A percentile compares a stretch with the other conserved stretches of the same genome.
phyloP scores from a whole-genome alignment of 2,329 filamentous ascomycete species.

The Pseudocercospora cruenta region DNA sequence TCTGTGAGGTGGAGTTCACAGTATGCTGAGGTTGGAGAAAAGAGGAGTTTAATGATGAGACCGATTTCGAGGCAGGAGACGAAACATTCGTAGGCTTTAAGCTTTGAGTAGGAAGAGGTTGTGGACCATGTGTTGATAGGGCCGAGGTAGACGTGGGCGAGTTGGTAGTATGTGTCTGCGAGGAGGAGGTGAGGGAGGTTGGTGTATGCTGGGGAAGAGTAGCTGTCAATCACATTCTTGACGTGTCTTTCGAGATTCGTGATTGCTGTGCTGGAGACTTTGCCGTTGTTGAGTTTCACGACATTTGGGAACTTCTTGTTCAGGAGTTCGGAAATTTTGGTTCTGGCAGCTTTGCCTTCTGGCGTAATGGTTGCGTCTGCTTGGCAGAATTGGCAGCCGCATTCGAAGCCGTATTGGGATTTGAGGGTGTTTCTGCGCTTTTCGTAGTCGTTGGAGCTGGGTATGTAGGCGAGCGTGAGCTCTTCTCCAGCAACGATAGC shows the following conservation, averaged over 20 bases:
- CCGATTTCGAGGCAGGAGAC: background rate
- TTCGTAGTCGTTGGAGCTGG: slow-evolving; percentile 11
- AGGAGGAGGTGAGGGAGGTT: slow-evolving; percentile 1
- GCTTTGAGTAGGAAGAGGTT: background rate
- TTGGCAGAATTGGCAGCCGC: background rate
- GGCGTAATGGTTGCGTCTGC: background rate
- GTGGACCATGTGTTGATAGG: background rate
- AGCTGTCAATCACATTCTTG: background rate
- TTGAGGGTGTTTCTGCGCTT: slow-evolving; percentile 7
- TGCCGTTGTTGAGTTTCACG: background rate
- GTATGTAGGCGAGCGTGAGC: slow-evolving; percentile 36
- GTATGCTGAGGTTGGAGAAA: background rate
- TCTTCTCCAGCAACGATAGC: slow-evolving; percentile 52
- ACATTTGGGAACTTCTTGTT: background rate
- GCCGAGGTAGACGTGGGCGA: slow-evolving; percentile 4
- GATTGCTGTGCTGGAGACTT: background rate
- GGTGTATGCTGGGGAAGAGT: background rate
- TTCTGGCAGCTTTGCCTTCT: background rate
- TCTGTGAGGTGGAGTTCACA: background rate
- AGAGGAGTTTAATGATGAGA: background rate
- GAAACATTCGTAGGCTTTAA: slow-evolving; percentile 5
- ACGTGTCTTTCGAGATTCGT: background rate
- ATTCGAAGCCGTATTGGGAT: slow-evolving; percentile 16
- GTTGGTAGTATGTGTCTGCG: background rate
- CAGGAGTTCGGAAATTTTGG: background rate